Conservation (phyloP, 345 rosid species). For the Anacardium occidentale region DNA sequence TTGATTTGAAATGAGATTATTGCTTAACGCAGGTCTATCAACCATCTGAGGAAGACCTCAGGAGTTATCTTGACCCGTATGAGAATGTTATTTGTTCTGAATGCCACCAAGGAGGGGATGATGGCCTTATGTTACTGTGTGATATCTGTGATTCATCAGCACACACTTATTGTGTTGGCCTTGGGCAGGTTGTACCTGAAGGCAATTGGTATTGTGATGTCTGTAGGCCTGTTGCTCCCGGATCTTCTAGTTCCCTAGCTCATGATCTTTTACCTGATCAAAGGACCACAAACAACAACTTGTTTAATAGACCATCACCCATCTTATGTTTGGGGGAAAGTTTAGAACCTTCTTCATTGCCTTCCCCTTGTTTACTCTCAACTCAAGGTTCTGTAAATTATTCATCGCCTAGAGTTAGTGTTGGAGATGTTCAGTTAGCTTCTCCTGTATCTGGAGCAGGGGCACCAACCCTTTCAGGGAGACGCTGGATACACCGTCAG, state of each 20-base stretch:
- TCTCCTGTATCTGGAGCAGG: slow-evolving; percentile 71
- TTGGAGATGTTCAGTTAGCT: slow-evolving; percentile 46
- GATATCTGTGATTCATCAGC: slow-evolving; percentile 99
- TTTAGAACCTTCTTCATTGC: slow-evolving; percentile 41
- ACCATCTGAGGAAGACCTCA: slow-evolving; percentile 94
- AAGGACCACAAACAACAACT: slow-evolving; percentile 39
- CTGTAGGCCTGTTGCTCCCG: slow-evolving; percentile 82
- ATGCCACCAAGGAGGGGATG: slow-evolving; percentile 95
- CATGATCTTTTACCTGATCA: slow-evolving; percentile 52
- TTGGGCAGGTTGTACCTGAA: slow-evolving; percentile 89
- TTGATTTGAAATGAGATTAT: slow-evolving; percentile 20
- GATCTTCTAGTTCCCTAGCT: slow-evolving; percentile 62
- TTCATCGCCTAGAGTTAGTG: slow-evolving; percentile 63
- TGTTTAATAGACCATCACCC: slow-evolving; percentile 52
- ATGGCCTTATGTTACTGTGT: slow-evolving; percentile 94
- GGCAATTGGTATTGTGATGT: slow-evolving; percentile 99
- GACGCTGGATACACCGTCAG: slow-evolving; percentile 84
- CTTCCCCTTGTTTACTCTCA: slow-evolving; percentile 53
- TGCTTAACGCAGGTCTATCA: slow-evolving; percentile 74
- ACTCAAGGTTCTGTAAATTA: slow-evolving; percentile 47
- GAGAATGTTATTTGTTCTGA: slow-evolving; percentile 91
- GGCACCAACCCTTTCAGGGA: slow-evolving; percentile 74
- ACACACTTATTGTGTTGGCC: slow-evolving; percentile 96
- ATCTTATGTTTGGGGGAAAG: slow-evolving; percentile 43
- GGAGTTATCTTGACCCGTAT: slow-evolving; percentile 91